Base-by-base conservation (phyloP, 2,329 filamentous ascomycete genomes). In the Fusarium subglutinans region DNA sequence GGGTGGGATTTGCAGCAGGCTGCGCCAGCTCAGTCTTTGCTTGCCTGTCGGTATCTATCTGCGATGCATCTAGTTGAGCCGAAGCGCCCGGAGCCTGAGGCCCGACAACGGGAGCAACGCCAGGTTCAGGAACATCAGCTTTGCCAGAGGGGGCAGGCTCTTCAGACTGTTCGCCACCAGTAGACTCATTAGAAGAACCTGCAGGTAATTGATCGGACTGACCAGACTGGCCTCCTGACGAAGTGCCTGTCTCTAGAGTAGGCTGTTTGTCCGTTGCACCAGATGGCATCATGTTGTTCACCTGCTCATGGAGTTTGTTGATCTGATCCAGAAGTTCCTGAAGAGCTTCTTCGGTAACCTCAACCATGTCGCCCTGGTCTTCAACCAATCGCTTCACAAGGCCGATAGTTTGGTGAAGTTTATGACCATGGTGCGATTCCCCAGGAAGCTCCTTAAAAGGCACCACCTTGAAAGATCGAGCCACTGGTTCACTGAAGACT, bases 291-390 rank as follows among this genome's bases (percentile, higher is more conserved):
- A 81, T 70, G 24, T 45, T 69, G 28, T 69, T 61, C 22, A 82
- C 78, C 67, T 82, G 76, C 24, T 75, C 63, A 60, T 81, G 74
- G 3, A 82, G 72, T 5, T 44, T 61, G 41, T 77, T 72, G 53
- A 82, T 76, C 63, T 80, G 79, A 45, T 75, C 63, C 11, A 82
- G 70, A 26, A 82, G 77, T 35, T 75, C 70, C 9, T 75, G 54
- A 11, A 82, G 53, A 26, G 74, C 73, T 30, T 73, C 61, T 33
- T 73, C 64, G 10, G 78, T 66, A 38, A 81, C 74, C 22, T 78
- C 71, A n/a, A 81, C 69, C 20, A 75, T 74, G 14, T 66, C 65
- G 13, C 74, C 70, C 6, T 77, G 72, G 22, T 71, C 66, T 47
- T 81, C 76, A 28, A 81, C 77, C 35, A 81, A 38, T 35, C 73